Conservation (phyloP, 2,329 filamentous ascomycete species). For the Hansfordia pulvinata region DNA sequence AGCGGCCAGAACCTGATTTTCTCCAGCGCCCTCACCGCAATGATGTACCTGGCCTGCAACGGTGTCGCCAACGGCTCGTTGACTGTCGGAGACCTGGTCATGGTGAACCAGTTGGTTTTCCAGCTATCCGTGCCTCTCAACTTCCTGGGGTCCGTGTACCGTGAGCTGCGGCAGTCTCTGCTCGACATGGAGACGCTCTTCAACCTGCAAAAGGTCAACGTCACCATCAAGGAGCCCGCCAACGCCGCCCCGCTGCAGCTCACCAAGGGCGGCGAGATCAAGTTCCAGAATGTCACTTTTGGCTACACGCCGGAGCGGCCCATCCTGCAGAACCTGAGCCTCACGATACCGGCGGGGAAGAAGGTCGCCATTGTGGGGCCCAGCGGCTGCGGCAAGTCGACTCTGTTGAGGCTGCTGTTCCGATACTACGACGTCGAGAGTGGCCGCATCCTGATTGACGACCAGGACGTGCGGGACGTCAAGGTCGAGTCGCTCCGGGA, state of each 20-base stretch:
- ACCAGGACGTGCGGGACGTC: conserved; percentile 79
- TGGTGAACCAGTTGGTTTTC: conserved; percentile 98
- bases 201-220: conserved; percentile 92
- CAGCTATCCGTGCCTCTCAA: conserved; percentile 94
- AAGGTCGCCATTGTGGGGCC: conserved; percentile 94
- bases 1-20: conserved; percentile 96
- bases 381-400: conserved; percentile 92
- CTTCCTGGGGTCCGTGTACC: conserved; percentile 95
- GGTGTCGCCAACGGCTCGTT: conserved; percentile 71
- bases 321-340: conserved; percentile 70
- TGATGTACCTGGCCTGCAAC: conserved; percentile 95
- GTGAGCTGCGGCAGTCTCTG: conserved; percentile 85
- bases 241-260: conserved; percentile 62
- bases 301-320: conserved; percentile 79
- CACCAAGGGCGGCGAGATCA: conserved; percentile 71
- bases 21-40: conserved; percentile 79
- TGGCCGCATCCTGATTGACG: conserved; percentile 82
- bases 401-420: conserved; percentile 80
- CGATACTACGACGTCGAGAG: conserved; percentile 83
- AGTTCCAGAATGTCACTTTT: conserved; percentile 89
- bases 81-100: conserved; percentile 91
- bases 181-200: conserved; percentile 98
- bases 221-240: conserved; percentile 66
- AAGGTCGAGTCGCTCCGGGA: conserved; percentile 69
- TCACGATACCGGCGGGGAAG: conserved; percentile 89